Base-by-base conservation (phyloP, 2,329 filamentous ascomycete genomes). In the Cladosporium halotolerans region DNA sequence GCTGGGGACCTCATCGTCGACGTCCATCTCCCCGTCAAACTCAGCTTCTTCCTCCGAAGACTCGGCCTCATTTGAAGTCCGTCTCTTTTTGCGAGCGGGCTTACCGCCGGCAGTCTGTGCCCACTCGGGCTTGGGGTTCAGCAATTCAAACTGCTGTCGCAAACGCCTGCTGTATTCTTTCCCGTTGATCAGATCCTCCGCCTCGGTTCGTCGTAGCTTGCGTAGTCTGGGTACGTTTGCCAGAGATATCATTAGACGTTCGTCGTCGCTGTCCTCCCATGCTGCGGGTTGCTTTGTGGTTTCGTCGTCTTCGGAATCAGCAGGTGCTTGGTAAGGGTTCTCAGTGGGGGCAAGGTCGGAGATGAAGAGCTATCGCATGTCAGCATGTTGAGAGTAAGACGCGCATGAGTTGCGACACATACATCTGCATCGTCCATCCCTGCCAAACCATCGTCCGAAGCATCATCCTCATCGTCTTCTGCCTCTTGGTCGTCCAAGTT, bases 221-320 rank as follows among this genome's bases (percentile, higher is more conserved):
- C 91, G 82, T 66, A 96, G 70, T 59, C 88, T 81, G 45, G 83
- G 81, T 42, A 85, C 83, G 23, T 82, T 80, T 3, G 89, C 86
- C 38, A 99, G 78, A 11, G 92, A 97, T 45, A 99, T 79, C 6
- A 83, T 81, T 57, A 96, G 75, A 51, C 88, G 81, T 66, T 97
- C 93, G 66, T 99, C 93, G 63, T 99, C 93, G 70, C 91, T 97
- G 68, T 99, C 93, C 61, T 91, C 84, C 93, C 93, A 99, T 1
- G 83, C 88, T 2, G 85, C 78, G 16, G 76, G 74, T 40, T 79
- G 74, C 59, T 54, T 60, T 36, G 68, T 68, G 19, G 57, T 70
- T 32, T 71, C 72, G 18, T 70, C 66, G 18, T 75, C 70, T 2
- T 72, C 71, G 9, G 67, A 66, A 34, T 71, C 70, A 4, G 66